Base-by-base conservation (phyloP, 345 rosid species). In the Populus ilicifolia region DNA sequence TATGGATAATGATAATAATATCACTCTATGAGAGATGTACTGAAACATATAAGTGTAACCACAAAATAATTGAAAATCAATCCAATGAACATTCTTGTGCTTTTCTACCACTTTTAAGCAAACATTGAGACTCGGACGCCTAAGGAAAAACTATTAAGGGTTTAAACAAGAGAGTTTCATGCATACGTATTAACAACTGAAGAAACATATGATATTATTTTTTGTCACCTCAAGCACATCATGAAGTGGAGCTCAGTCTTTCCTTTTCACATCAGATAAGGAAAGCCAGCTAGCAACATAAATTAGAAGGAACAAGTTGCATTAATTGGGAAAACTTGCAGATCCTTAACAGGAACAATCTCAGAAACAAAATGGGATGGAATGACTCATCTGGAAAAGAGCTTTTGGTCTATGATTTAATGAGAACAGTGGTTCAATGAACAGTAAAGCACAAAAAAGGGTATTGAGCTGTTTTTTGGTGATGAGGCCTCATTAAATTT, bases 1-100 rank as follows among this genome's bases (percentile, higher is more conserved):
- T 96, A 80, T 81, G 72, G 64, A 66, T 73, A 17, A 81, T 56
- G 62, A 52, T 4, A 81, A 54, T 21, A 62, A 78, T 66, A 56
- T 75, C 39, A 25, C 38, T 33, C 36, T 63, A 25, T 72, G 69
- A 68, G 77, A 73, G 63, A 52, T 13, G 20, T 13, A 71, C 12
- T 35, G 35, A 29, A 71, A 64, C 36, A 65, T 2, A 43, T 5
- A 38, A 61, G n/a, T 2, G 13, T 6, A 17, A 4, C 36, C 70
- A 6, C n/a, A 67, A 48, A 7, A 70, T 59, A 59, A 52, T 21
- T 18, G 4, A 29, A 59, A 16, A 70, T 8, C 21, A 46, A 63
- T n/a, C 46, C 13, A 12, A 13, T 63, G 8, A 25, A 62, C 17
- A 16, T 25, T 16, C 71, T 73, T 38, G 36, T 54, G 36, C 50